These are phyloP conservation scores for Bauhinia variegata DNA, from an alignment of 306 rosid species.

Conservation along the genomic window DNA sequence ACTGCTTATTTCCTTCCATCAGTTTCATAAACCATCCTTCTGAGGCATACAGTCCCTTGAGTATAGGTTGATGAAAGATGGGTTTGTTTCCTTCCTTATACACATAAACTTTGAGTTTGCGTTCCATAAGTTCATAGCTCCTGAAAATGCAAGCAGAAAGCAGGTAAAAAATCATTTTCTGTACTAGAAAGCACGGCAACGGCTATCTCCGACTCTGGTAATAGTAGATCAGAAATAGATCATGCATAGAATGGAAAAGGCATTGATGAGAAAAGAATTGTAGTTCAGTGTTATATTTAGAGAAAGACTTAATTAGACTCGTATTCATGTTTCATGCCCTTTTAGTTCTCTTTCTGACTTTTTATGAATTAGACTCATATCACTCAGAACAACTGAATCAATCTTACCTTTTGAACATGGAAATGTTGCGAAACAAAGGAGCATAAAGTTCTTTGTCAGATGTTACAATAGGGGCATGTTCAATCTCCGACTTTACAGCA, in stretches of 20 bases:
- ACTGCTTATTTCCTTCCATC: constrained; percentile 78
- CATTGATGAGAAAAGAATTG: constrained; percentile 7
- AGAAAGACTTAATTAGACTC: too few relatives aligned
- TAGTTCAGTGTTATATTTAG: constrained; percentile 10
- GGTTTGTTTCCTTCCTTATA: constrained; percentile 88
- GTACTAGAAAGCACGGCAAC: too few relatives aligned
- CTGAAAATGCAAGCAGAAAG: constrained; percentile 48
- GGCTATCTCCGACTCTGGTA: not conserved
- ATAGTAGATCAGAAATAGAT: constrained; percentile 24
- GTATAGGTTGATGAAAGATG: constrained; percentile 85
- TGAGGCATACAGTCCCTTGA: constrained; percentile 83
- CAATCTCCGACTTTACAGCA: constrained; percentile 70
- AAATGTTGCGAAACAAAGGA: constrained; percentile 81
- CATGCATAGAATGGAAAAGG: constrained; percentile 4
- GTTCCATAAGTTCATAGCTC: constrained; percentile 94
- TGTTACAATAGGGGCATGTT: constrained; percentile 57
- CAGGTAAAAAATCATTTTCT: not conserved
- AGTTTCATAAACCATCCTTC: constrained; percentile 99
- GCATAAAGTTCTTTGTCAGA: constrained; percentile 70
- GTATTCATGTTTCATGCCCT: not conserved
- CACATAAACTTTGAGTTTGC: constrained; percentile 76
- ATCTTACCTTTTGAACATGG: constrained; percentile 79
- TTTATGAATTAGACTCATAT: not conserved
- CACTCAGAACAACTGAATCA: constrained; percentile 17
- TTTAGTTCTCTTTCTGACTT: not conserved